These are phyloP conservation scores for Nepenthes gracilis DNA, from an alignment of 148 eudicot species.

Conservation along the genomic window DNA sequence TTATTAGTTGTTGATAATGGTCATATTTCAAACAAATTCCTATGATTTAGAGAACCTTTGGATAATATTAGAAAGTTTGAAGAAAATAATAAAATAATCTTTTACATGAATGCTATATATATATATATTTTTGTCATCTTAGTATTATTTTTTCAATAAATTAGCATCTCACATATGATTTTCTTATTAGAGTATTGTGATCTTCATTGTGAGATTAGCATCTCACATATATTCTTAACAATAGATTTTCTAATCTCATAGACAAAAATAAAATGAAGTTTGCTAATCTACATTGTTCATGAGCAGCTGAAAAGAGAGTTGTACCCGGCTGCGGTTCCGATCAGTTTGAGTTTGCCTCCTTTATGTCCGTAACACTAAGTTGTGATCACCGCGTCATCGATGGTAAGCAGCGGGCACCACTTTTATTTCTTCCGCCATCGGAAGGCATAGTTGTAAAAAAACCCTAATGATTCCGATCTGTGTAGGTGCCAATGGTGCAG, in stretches of 20 bases:
- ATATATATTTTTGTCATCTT: too few species aligned
- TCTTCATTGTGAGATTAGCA: too few species aligned
- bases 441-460: neutral
- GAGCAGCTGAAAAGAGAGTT: slow-evolving; percentile 87
- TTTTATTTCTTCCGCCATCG: neutral
- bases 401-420: slow-evolving; percentile 34
- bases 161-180: too few species aligned
- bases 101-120: too few species aligned
- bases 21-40: too few species aligned
- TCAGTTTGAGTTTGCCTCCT: slow-evolving; percentile 62
- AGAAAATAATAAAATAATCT: too few species aligned
- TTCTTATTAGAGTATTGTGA: too few species aligned
- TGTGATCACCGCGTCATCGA: slow-evolving; percentile 98
- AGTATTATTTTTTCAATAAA: too few species aligned
- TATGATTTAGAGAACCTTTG: too few species aligned
- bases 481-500: slow-evolving; percentile 91
- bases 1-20: too few species aligned
- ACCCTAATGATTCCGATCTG: neutral
- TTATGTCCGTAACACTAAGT: slow-evolving; percentile 79
- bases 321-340: slow-evolving; percentile 54
- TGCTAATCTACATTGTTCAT: slow-evolving; percentile 1
- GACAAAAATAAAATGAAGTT: neutral
- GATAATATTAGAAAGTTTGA: too few species aligned
- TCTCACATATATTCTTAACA: too few species aligned
- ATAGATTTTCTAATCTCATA: neutral